Evolutionary conservation across 73 alveolate species (phyloP).

Genomic region (Effrenium voratum): DNA sequence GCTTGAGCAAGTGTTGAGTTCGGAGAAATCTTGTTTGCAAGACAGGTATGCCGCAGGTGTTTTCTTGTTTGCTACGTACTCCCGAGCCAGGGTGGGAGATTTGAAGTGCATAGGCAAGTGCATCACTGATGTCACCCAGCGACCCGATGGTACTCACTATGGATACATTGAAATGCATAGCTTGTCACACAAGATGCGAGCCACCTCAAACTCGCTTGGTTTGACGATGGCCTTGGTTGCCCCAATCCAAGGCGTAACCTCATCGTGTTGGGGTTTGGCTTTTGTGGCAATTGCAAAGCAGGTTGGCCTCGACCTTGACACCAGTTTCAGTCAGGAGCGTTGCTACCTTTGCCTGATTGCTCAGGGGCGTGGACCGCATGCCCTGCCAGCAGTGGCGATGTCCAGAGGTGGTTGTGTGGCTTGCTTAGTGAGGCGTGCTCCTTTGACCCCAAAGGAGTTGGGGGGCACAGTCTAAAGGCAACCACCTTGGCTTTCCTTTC

Average conservation of each 20-base stretch:
- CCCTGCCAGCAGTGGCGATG: not conserved
- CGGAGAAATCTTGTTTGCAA: not conserved
- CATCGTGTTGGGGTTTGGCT: not conserved
- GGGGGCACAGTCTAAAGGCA: not conserved
- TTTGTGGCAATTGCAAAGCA: not conserved
- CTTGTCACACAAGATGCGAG: not conserved
- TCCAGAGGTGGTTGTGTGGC: not conserved
- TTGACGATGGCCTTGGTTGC: not conserved
- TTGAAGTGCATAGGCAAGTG: not conserved
- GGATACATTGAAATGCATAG: not conserved
- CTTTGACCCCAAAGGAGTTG: not conserved
- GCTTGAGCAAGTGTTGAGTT: not conserved
- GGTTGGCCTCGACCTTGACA: not conserved
- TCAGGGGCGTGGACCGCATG: not conserved
- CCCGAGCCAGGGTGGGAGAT: not conserved
- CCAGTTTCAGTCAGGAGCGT: not conserved
- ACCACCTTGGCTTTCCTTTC: not conserved
- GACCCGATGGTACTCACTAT: not conserved
- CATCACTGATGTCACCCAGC: not conserved
- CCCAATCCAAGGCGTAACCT: not conserved
- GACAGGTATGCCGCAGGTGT: not conserved
- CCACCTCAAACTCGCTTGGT: not conserved
- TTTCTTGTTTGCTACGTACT: not conserved
- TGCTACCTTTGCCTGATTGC: not conserved
- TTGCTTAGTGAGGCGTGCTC: not conserved